Evolutionary conservation across 768 basidiomycete species (phyloP).

Genomic region (Russula sp.): DNA sequence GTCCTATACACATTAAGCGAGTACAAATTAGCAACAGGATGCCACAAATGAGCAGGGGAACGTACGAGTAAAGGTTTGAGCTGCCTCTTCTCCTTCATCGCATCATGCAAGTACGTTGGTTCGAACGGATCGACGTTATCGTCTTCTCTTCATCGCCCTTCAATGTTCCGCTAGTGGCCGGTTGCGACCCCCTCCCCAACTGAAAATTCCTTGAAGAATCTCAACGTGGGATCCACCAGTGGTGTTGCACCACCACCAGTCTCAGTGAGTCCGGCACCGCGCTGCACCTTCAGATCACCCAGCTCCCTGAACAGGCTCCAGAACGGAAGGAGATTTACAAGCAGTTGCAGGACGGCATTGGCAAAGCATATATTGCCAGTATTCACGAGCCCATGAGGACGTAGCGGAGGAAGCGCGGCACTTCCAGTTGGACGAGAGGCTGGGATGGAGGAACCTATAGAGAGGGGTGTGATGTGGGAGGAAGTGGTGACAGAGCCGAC

Average conservation of each 20-base stretch:
- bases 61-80: conserved; percentile 89
- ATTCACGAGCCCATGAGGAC: too few species aligned
- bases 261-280: conserved; percentile 36
- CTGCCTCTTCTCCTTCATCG: conserved; percentile 90
- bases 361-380: too few species aligned
- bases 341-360: too few species aligned
- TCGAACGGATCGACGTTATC: conserved; percentile 71
- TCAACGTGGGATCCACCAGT: conserved; percentile 62
- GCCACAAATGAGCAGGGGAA: conserved; percentile 22
- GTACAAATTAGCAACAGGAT: not conserved
- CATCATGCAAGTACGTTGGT: conserved; percentile 84
- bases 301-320: too few species aligned
- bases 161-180: conserved; percentile 36
- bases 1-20: too few species aligned
- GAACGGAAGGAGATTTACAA: too few species aligned
- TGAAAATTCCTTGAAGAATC: conserved; percentile 76
- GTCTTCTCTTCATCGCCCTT: conserved; percentile 46
- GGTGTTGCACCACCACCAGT: conserved; percentile 41
- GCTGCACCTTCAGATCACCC: conserved; percentile 26
- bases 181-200: conserved; percentile 30
- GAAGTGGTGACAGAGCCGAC: too few species aligned
- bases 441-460: too few species aligned
- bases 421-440: too few species aligned
- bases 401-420: too few species aligned
- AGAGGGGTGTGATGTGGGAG: too few species aligned